Base-by-base conservation (phyloP, 352 stramenopile genomes). In the Blastocystis sp. region DNA sequence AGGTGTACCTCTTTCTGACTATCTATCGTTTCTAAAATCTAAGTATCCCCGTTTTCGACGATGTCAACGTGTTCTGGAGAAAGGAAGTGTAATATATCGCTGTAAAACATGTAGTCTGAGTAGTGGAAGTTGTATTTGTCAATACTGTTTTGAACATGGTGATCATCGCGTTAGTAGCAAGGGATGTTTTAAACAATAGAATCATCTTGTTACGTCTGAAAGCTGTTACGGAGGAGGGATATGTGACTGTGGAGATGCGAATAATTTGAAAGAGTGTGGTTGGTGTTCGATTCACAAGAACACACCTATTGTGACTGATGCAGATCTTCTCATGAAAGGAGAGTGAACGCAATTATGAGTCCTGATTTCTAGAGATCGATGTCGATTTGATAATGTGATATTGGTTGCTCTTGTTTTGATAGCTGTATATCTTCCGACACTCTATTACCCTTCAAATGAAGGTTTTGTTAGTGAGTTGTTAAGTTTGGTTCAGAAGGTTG, bases 211-310 rank as follows among this genome's bases (percentile, higher is more conserved):
- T 5, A 30, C 35, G 2, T 56, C 13, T 19, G 27, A 48, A 44
- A 48, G 6, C 42, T 37, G 5, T 44, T 54, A 53, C 9, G 64
- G 35, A 48, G 27, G 9, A 2, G 64, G 64, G 9, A 30, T 37
- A 13, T 76, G 64, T 27, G 64, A 76, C 64, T 76, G 64, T 53
- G 64, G 64, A 76, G 64, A 76, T 48, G 1, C 22, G 1, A 53
- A 53, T 27, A 22, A 27, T 30, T 13, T 76, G 22, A 37, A 44
- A 76, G 33, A 76, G 33, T 22, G 42, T 27, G 64, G 64, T n/a
- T 76, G 64, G 64, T 76, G 64, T 51, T 15, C 11, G 9, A 13
- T 54, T 15, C 64, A 76, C 35, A 5, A 22, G 19, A 76, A 76
- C 53, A 19, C 64, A 15, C 60, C 24, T 44, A 22, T 70, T 44